Base-by-base conservation (phyloP, 2,329 filamentous ascomycete genomes). In the Claviceps paspali region DNA sequence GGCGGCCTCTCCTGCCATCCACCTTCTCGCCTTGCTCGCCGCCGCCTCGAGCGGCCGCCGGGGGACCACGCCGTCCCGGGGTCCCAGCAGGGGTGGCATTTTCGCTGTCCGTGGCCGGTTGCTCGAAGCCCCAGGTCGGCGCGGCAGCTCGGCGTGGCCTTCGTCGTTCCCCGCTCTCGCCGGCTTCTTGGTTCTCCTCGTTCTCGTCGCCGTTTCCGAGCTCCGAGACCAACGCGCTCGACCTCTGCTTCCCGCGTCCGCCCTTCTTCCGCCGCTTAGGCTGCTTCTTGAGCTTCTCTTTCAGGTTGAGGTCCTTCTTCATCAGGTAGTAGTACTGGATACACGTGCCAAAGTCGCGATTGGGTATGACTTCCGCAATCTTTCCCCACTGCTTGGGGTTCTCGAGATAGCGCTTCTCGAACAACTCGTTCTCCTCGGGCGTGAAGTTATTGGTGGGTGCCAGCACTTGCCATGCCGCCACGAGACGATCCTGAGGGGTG, bases 261-360 rank as follows among this genome's bases (percentile, higher is more conserved):
- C 65, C 59, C 64, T 71, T 68, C 60, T 69, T 73, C 42, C 70
- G 63, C 49, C 67, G 65, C 53, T 67, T 73, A 41, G 67, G 73
- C 55, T 72, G 75, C 58, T 67, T 75, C 55, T 73, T 78, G 22
- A 80, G 65, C 56, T 82, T 83, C 51, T 83, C 79, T 53, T 87
- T 85, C 42, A 87, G 76, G 43, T 82, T 78, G 29, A 76, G 70
- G 33, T 76, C 68, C 59, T 79, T 80, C 60, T 76, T 91, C 52
- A 79, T 82, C 43, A 82, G 67, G 55, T 91, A 91, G 57, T 91
- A 91, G 55, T 87, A 85, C 52, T 85, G 79, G 47, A 91, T 91
- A 55, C 80, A 85, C 33, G 82, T 73, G 45, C 80, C 79, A 56
- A 84, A 86, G 48, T 82, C 76, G 18, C 82, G 74, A 22, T 70